Conservation (phyloP, 2,329 filamentous ascomycete genomes). For the Pezicula neosporulosa region DNA sequence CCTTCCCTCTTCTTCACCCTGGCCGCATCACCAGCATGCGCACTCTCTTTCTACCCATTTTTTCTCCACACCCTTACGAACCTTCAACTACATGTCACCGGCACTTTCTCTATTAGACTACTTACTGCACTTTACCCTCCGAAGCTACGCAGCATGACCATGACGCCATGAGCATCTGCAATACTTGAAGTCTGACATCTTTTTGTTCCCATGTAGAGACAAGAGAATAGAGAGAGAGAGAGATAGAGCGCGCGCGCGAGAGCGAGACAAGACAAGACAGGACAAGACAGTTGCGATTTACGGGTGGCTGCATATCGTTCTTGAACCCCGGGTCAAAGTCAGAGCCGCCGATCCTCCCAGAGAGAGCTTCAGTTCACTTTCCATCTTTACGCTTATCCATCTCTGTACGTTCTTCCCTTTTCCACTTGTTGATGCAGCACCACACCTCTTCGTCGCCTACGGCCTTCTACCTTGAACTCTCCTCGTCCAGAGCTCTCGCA, state of each 20-base stretch:
- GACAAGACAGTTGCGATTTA: conserved; percentile 19
- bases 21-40: background rate
- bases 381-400: conserved; percentile 16
- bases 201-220: background rate
- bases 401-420: conserved; percentile 14
- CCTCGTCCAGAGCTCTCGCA: too few relatives aligned
- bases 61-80: background rate
- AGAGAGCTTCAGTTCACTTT: conserved; percentile 22
- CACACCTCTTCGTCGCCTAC: too few relatives aligned
- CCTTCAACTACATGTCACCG: background rate
- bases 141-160: background rate
- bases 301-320: conserved; percentile 30
- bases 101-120: background rate
- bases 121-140: background rate
- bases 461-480: too few relatives aligned
- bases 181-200: too few relatives aligned
- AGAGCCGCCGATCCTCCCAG: conserved; percentile 14
- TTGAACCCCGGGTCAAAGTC: conserved; percentile 14
- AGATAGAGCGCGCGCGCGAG: too few relatives aligned
- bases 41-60: too few relatives aligned
- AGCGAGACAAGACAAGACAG: too few relatives aligned
- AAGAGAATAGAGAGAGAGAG: background rate
- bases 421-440: too few relatives aligned
- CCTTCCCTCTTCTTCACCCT: background rate
- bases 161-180: background rate